phyloP scores from a whole-genome alignment of 768 basidiomycete genomes.

The Nidula microcarpa region DNA sequence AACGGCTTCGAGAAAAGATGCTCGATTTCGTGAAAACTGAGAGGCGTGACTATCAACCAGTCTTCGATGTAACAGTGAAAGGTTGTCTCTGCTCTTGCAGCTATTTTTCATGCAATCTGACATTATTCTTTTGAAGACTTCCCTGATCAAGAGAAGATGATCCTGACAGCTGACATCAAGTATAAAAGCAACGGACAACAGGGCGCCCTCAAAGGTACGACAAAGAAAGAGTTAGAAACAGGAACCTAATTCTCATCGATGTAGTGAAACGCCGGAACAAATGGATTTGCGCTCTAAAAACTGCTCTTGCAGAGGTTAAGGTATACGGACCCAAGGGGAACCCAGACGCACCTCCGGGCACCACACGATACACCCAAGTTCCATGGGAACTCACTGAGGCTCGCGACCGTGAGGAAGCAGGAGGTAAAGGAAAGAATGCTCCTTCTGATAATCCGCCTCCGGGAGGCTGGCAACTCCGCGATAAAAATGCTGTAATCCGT shows the following conservation, averaged over 20 bases:
- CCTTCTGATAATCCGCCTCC: slow-evolving; percentile 20
- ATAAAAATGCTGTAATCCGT: slow-evolving; percentile 50
- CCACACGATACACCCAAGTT: slow-evolving; percentile 62
- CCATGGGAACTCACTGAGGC: slow-evolving; percentile 64
- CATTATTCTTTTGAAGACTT: slow-evolving; percentile 47
- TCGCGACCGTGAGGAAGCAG: slow-evolving; percentile 30
- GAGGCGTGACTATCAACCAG: slow-evolving; percentile 70
- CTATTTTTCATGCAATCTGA: slow-evolving; percentile 1
- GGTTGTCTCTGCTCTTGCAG: slow-evolving; percentile 30
- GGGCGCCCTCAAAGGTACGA: slow-evolving; percentile 61
- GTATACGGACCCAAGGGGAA: slow-evolving; percentile 68
- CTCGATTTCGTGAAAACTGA: slow-evolving; percentile 69
- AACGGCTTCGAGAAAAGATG: slow-evolving; percentile 76
- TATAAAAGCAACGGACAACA: slow-evolving; percentile 89
- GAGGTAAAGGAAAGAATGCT: slow-evolving; percentile 12
- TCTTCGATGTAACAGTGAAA: slow-evolving; percentile 70
- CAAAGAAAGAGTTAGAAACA: too few relatives aligned
- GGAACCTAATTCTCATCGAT: background rate
- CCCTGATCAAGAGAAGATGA: slow-evolving; percentile 77
- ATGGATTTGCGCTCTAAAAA: slow-evolving; percentile 87
- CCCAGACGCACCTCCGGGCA: slow-evolving; percentile 50
- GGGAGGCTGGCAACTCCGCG: slow-evolving; percentile 49
- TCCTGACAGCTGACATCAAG: slow-evolving; percentile 76
- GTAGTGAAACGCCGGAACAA: slow-evolving; percentile 81
- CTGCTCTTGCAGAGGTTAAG: slow-evolving; percentile 59